Evolutionary conservation across 2,329 filamentous ascomycete species (phyloP).

Genomic region (Aspergillus sclerotialis): DNA sequence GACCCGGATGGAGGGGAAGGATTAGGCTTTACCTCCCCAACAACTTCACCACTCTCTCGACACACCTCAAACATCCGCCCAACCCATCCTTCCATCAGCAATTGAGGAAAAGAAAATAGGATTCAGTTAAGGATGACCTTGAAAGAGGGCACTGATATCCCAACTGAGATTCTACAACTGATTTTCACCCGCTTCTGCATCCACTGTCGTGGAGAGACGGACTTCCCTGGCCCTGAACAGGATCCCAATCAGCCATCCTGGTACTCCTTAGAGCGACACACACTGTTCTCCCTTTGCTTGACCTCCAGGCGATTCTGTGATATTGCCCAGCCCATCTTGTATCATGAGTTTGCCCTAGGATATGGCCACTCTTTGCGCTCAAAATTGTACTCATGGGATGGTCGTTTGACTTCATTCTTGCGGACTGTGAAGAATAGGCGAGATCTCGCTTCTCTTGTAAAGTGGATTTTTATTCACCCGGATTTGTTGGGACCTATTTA

Average conservation of each 20-base stretch:
- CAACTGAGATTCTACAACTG: no score
- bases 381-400: conserved; percentile 10
- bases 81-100: no score
- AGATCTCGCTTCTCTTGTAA: conserved; percentile 11
- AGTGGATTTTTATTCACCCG: conserved; percentile 5
- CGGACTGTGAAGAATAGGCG: conserved; percentile 10
- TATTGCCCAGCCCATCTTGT: conserved; percentile 12
- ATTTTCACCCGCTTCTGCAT: no score
- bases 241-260: conserved; percentile 9
- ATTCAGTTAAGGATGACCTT: no score
- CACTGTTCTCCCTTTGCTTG: conserved; percentile 11
- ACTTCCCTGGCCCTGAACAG: conserved; percentile 4
- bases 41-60: no score
- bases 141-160: no score
- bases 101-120: no score
- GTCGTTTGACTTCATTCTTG: conserved; percentile 14
- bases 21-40: no score
- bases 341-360: conserved; percentile 16
- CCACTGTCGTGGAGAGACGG: no score
- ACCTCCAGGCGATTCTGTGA: conserved; percentile 11
- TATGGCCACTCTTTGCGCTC: conserved; percentile 17
- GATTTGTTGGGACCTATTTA: neutral
- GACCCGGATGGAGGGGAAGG: no score
- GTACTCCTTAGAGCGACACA: conserved; percentile 10
- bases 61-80: no score